Percentiles rank a stretch among this genome's conserved stretches.
These are phyloP conservation scores for Oryza officinalis DNA, from an alignment of 176 grass and related monocot species.

Conservation along the genomic window DNA sequence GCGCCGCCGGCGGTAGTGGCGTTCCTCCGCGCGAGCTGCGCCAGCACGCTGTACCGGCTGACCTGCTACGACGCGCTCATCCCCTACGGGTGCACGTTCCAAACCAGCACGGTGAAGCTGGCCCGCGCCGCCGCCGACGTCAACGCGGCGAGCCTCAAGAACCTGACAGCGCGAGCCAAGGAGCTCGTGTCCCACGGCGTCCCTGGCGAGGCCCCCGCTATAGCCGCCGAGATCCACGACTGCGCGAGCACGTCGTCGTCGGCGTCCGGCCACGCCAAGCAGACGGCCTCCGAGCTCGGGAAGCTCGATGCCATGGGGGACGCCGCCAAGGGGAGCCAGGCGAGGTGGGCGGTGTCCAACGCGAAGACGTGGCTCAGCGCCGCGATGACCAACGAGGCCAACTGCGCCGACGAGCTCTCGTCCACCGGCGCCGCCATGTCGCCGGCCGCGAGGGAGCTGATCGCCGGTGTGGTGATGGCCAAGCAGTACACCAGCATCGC, in stretches of 20 bases:
- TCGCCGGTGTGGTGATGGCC: not conserved
- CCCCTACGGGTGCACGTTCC: constrained; percentile 40
- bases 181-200: not conserved
- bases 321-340: constrained; percentile 28
- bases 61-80: constrained; percentile 54
- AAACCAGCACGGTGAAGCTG: constrained; percentile 42
- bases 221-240: constrained; percentile 29
- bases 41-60: constrained; percentile 24
- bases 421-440: not conserved
- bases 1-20: not conserved
- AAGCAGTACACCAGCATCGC: constrained; percentile 58
- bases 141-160: constrained; percentile 22
- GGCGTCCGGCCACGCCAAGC: constrained; percentile 3
- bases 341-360: constrained; percentile 55
- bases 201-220: not conserved
- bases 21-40: constrained; percentile 46
- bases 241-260: constrained; percentile 36
- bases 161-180: constrained; percentile 21
- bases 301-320: constrained; percentile 11
- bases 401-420: constrained; percentile 51
- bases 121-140: constrained; percentile 50
- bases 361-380: constrained; percentile 77
- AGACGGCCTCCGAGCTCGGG: constrained; percentile 17
- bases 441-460: constrained; percentile 30
- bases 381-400: constrained; percentile 56